A percentile compares a stretch with the other conserved stretches of the same genome.
phyloP scores from a whole-genome alignment of 805 yeast species.

The Metschnikowia vanudenii region DNA sequence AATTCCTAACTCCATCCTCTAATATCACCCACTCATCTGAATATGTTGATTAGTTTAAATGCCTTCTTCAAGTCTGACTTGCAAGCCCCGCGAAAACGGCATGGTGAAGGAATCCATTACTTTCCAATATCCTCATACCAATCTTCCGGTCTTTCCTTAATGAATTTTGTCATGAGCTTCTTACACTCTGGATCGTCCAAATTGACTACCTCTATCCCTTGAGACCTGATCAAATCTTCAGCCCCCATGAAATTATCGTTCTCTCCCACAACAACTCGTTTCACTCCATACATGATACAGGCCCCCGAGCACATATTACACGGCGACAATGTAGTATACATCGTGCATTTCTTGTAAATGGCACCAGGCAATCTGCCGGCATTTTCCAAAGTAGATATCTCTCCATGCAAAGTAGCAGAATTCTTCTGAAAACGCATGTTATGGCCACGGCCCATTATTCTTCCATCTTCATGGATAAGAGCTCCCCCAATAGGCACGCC shows the following conservation, averaged over 20 bases:
- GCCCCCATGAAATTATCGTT: slow-evolving; percentile 81
- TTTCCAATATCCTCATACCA: slow-evolving; percentile 83
- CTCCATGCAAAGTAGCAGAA: slow-evolving; percentile 88
- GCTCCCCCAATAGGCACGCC: slow-evolving; percentile 90
- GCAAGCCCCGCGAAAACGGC: background rate
- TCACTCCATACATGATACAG: slow-evolving; percentile 81
- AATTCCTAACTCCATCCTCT: background rate
- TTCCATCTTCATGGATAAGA: slow-evolving; percentile 70
- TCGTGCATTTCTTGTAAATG: slow-evolving; percentile 78
- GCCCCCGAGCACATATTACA: slow-evolving; percentile 97
- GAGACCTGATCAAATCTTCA: slow-evolving; percentile 63
- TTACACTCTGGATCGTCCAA: slow-evolving; percentile 60
- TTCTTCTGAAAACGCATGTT: slow-evolving; percentile 84
- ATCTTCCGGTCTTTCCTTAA: slow-evolving; percentile 69
- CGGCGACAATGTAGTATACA: slow-evolving; percentile 91
- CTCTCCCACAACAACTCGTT: slow-evolving; percentile 87
- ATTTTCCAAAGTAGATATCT: slow-evolving; percentile 81
- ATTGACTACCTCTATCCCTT: slow-evolving; percentile 74
- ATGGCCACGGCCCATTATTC: slow-evolving; percentile 83
- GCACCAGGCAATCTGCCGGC: slow-evolving; percentile 86
- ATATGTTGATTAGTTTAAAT: background rate
- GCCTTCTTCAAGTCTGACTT: background rate
- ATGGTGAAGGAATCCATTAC: slow-evolving; percentile 8
- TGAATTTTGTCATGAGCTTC: slow-evolving; percentile 73
- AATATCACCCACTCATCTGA: background rate